Evolutionary conservation across 2,329 filamentous ascomycete genomes (phyloP), one percentile per base, ranked within the genome.

Genomic region (Aspergillus awamori): DNA sequence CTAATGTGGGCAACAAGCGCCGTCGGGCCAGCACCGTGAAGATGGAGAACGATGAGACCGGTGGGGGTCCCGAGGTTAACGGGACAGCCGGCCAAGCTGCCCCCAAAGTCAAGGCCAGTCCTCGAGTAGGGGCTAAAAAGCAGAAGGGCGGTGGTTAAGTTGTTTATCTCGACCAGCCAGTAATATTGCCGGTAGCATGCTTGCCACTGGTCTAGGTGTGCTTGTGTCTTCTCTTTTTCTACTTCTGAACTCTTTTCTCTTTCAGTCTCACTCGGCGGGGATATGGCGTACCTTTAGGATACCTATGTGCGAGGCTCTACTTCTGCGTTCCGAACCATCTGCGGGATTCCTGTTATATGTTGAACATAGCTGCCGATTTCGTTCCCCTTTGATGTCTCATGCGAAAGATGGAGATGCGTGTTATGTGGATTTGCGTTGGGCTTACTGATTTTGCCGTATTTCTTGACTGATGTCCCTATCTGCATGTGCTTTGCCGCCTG

Each of bases 21-120:
- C 82, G 86, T 62, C 79, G 86, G 62, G 75, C 82, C 26, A 88
- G 86, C 72, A 82, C 82, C 13, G 84, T 87, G 59, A 88, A 88
- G 72, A 75, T 82, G 57, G 86, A 87, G 67, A 79, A 76, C 41
- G 85, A 87, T 51, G 85, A 85, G 48, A 78, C 74, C 52, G 68
- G 63, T 45, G 70, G 67, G 20, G 20, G 20, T 57, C 75, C 71
- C 26, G 82, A 85, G 61, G 78, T 85, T 54, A 87, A 87, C 62
- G 80, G 80, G 36, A 68, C 74, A 36, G 75, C 66, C 15, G 63
- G 69, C 17, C 68, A 69, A 28, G 76, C 71, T 53, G 64, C 73
- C 15, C 69, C 67, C 53, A 82, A 82, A 69, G 77, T 81, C 47
- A 82, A 81, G 66, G 74, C 79, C 53, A 82, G 80, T 64, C 79